Evolutionary conservation across 805 yeast genomes (phyloP).

Genomic region (Saccharomycopsis olivae): DNA sequence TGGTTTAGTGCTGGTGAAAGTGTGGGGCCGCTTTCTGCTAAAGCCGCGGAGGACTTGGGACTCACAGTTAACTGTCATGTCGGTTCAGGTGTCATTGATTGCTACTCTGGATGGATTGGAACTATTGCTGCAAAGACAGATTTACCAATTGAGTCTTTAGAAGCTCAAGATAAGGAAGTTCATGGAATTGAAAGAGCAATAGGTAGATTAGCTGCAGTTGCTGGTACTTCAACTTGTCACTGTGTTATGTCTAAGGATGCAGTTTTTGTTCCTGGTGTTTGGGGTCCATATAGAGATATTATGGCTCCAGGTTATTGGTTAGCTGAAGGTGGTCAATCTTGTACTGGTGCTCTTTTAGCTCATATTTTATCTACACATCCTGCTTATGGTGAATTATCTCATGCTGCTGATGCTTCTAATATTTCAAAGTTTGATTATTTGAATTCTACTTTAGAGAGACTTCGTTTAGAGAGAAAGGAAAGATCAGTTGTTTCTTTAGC

Average conservation of each 20-base stretch:
- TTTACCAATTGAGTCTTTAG: conserved; percentile 38
- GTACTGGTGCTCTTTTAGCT: conserved; percentile 90
- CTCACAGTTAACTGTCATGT: conserved; percentile 71
- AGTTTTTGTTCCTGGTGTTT: conserved; percentile 88
- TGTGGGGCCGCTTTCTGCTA: conserved; percentile 58
- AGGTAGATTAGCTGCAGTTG: conserved; percentile 93
- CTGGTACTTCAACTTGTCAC: conserved; percentile 97
- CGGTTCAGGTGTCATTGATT: conserved; percentile 94
- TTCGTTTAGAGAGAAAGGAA: conserved; percentile 44
- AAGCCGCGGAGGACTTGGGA: conserved; percentile 77
- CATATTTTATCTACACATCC: conserved; percentile 86
- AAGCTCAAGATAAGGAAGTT: conserved; percentile 36
- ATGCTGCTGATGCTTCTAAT: conserved; percentile 55
- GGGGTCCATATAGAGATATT: conserved; percentile 97
- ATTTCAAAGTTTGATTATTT: conserved; percentile 74
- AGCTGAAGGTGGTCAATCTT: conserved; percentile 98
- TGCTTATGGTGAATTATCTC: conserved; percentile 63
- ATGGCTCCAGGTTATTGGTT: conserved; percentile 87
- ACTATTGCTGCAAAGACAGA: conserved; percentile 89
- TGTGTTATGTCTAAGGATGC: conserved; percentile 78
- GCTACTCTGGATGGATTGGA: conserved; percentile 98
- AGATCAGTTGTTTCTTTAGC: conserved; percentile 75
- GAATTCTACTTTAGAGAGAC: conserved; percentile 60
- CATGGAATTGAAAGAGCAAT: conserved; percentile 47
- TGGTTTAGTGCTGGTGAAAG: conserved; percentile 84